A percentile compares a stretch with the other conserved stretches of the same genome.
phyloP scores from a whole-genome alignment of 2,329 filamentous ascomycete species.

The Ascochyta fabae region DNA sequence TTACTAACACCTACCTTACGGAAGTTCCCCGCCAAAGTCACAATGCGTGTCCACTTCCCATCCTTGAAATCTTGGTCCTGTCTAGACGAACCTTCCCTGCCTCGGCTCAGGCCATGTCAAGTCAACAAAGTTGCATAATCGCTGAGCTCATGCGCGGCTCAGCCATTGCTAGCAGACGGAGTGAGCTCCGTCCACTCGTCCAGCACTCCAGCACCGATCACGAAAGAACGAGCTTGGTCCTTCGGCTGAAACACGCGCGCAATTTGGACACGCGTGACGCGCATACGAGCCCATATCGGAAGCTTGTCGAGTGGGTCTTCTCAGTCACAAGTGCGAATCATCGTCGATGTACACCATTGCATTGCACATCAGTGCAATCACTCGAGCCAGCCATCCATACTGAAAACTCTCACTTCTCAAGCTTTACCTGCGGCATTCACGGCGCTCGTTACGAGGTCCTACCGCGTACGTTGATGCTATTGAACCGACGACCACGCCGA shows the following conservation, averaged over 20 bases:
- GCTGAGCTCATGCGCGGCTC: background rate
- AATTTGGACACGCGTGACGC: constrained; percentile 9
- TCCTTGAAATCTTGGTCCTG: background rate
- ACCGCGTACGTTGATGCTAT: background rate
- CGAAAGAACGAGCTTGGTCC: background rate
- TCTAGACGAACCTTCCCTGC: background rate
- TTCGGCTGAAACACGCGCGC: constrained; percentile 12
- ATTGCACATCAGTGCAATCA: background rate
- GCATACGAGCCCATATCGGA: constrained; percentile 10
- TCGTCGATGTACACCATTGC: background rate
- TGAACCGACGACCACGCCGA: background rate
- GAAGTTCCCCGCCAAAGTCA: background rate
- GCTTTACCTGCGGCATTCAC: background rate
- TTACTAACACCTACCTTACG: background rate
- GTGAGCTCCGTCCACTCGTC: constrained; percentile 2
- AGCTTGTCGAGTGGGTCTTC: constrained; percentile 7
- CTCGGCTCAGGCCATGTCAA: background rate
- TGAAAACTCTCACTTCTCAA: background rate
- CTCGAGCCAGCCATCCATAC: background rate
- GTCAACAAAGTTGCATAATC: background rate
- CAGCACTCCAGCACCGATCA: constrained; percentile 2
- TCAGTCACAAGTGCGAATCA: background rate
- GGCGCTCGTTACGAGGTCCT: background rate
- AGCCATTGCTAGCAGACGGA: constrained; percentile 2
- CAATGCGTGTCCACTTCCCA: background rate